Percentiles rank a stretch among this genome's conserved stretches.
Conservation (phyloP, 129 eudicot genomes). For the Sambucus nigra region DNA sequence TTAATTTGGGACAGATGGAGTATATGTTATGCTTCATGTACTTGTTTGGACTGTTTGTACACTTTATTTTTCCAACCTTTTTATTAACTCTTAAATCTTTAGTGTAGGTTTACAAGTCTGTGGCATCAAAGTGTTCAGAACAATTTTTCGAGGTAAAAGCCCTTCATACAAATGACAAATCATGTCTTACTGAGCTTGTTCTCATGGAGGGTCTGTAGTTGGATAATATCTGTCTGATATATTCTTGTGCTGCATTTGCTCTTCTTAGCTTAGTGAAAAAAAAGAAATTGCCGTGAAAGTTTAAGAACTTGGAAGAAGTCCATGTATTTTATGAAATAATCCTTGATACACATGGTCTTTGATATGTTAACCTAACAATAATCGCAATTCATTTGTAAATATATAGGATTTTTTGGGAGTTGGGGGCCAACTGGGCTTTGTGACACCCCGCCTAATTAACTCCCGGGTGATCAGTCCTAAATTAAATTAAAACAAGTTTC, state of each 20-base stretch:
- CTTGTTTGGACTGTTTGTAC: no score
- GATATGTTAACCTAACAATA: no score
- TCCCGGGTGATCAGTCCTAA: no score
- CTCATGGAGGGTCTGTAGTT: neutral
- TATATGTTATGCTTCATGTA: no score
- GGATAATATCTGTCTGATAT: neutral
- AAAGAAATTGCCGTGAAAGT: no score
- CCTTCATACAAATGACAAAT: neutral
- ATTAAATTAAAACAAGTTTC: no score
- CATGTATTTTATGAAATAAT: no score
- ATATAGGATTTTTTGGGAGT: neutral
- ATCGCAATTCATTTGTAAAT: neutral
- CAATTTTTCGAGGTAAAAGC: constrained; percentile 77
- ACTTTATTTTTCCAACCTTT: neutral
- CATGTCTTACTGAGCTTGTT: neutral
- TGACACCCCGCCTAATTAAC: no score
- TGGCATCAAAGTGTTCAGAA: constrained; percentile 60
- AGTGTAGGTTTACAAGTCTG: constrained; percentile 71
- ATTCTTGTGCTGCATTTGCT: neutral
- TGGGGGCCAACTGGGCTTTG: no score
- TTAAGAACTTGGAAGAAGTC: no score
- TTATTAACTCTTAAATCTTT: neutral
- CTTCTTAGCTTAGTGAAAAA: neutral
- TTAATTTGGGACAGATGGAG: no score
- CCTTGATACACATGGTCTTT: neutral